phyloP scores from a whole-genome alignment of 805 yeast species.

The Suhomyces sp. region DNA sequence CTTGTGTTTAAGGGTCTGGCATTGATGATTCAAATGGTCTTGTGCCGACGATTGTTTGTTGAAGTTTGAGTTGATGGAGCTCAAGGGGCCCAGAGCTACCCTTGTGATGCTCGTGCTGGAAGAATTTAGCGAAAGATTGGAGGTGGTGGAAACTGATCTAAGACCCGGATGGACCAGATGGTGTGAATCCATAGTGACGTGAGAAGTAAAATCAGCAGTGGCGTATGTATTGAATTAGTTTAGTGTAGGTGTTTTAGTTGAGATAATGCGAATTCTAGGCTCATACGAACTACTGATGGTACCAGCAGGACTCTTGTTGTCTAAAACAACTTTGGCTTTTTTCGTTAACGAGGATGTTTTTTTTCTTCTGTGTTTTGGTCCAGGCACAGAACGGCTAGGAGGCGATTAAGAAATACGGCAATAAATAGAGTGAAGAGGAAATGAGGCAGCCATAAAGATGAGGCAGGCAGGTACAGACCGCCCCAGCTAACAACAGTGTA shows the following conservation, averaged over 20 bases:
- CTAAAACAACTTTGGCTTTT: background rate
- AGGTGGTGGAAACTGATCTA: constrained; percentile 38
- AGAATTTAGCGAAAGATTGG: constrained; percentile 28
- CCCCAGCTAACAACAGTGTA: too few species aligned
- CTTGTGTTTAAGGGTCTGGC: constrained; percentile 53
- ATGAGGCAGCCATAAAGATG: background rate
- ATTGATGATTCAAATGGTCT: constrained; percentile 70
- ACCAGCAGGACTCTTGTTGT: background rate
- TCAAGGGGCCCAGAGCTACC: constrained; percentile 46
- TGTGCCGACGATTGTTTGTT: constrained; percentile 59
- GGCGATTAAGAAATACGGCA: background rate
- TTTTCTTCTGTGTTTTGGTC: constrained; percentile 1
- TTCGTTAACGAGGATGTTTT: background rate
- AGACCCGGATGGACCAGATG: constrained; percentile 23
- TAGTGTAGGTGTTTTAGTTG: background rate
- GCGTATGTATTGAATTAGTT: background rate
- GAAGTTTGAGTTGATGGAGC: constrained; percentile 48
- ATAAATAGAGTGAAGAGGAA: background rate
- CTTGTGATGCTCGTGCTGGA: constrained; percentile 35
- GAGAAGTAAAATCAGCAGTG: background rate
- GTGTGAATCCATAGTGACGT: background rate
- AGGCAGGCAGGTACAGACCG: too few species aligned
- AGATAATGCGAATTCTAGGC: background rate
- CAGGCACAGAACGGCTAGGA: background rate
- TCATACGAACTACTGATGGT: background rate